These are phyloP conservation scores for Hypoxylon sp. DNA, from an alignment of 2,329 filamentous ascomycete species.

Conservation along the genomic window DNA sequence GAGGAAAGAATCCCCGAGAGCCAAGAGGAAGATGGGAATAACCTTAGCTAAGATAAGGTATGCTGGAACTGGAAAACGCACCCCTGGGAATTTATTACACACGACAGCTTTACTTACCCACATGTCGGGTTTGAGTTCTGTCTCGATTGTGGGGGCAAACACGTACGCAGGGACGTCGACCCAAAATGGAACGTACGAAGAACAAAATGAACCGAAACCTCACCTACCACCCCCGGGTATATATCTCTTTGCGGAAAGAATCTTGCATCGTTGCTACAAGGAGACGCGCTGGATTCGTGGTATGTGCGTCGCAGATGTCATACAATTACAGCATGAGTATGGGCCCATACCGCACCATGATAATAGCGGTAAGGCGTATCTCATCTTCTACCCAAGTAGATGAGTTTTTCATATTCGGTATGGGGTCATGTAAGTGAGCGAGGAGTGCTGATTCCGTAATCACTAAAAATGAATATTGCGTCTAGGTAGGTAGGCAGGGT, in stretches of 20 bases:
- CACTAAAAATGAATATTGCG: neutral
- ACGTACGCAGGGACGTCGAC: neutral
- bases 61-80: conserved; percentile 35
- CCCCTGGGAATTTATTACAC: conserved; percentile 11
- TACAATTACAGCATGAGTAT: conserved; percentile 37
- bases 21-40: conserved; percentile 17
- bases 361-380: conserved; percentile 11
- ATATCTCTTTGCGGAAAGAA: conserved; percentile 16
- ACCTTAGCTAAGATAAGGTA: conserved; percentile 42
- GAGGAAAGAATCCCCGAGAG: conserved; percentile 6
- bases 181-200: conserved; percentile 26
- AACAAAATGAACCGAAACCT: conserved; percentile 37
- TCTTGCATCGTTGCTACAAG: conserved; percentile 6
- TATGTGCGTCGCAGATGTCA: conserved; percentile 38
- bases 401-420: conserved; percentile 11
- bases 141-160: conserved; percentile 41
- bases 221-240: neutral
- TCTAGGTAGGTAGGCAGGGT: neutral
- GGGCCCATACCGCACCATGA: conserved; percentile 34
- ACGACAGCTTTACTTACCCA: conserved; percentile 31
- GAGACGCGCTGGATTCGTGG: neutral
- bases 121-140: conserved; percentile 39
- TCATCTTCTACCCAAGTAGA: conserved; percentile 1
- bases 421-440: neutral
- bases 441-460: conserved; percentile 5